Conservation (phyloP, 2,329 filamentous ascomycete genomes). For the Thermochaetoides dissita region DNA sequence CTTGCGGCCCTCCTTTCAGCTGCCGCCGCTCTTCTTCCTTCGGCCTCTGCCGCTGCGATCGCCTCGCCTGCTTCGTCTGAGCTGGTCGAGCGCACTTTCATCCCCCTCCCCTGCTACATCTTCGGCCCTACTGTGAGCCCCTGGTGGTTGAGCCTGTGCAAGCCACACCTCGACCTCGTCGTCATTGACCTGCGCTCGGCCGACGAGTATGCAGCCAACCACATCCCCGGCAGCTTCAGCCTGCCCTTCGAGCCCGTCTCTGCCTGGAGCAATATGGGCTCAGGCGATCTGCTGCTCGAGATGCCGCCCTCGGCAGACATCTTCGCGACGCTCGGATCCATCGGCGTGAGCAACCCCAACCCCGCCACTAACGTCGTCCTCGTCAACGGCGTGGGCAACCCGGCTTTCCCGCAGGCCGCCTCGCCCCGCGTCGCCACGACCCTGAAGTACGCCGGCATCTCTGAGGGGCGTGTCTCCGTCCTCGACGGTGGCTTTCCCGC, state of each 20-base stretch:
- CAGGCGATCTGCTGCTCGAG: constrained; percentile 9
- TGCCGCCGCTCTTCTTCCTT: not conserved
- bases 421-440: constrained; percentile 11
- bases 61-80: too few species aligned
- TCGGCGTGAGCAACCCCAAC: constrained; percentile 8
- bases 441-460: constrained; percentile 11
- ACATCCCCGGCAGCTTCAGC: constrained; percentile 9
- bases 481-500: constrained; percentile 12
- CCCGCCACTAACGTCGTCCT: constrained; percentile 11
- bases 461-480: constrained; percentile 10
- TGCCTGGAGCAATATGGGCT: constrained; percentile 9
- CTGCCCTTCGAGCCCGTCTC: constrained; percentile 11
- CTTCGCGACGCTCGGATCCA: constrained; percentile 6
- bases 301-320: constrained; percentile 8
- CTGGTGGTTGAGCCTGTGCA: constrained; percentile 11
- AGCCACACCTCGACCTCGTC: constrained; percentile 6
- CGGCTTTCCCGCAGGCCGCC: constrained; percentile 11
- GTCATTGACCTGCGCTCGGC: constrained; percentile 10
- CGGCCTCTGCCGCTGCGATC: too few species aligned
- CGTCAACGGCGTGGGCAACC: constrained; percentile 10
- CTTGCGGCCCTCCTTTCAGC: not conserved
- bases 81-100: constrained; percentile 5
- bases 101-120: constrained; percentile 6
- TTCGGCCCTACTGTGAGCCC: constrained; percentile 8
- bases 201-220: constrained; percentile 7